Evolutionary conservation across 2,329 filamentous ascomycete species (phyloP).

Genomic region (Colletotrichum sublineola): DNA sequence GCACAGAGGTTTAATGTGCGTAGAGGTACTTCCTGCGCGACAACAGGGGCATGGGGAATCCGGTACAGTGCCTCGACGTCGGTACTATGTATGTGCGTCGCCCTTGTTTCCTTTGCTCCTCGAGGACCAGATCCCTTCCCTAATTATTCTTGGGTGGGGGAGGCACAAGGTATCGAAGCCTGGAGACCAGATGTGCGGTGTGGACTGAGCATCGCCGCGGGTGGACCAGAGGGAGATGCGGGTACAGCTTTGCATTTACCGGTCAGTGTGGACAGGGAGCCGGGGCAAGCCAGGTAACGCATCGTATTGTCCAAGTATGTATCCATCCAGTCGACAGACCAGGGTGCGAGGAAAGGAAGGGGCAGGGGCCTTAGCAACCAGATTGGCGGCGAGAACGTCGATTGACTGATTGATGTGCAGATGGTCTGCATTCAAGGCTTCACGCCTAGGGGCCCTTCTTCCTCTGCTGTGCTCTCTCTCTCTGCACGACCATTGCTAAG

Average conservation of each 20-base stretch:
- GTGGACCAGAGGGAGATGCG: constrained; percentile 31
- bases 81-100: constrained; percentile 15
- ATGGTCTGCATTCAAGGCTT: constrained; percentile 30
- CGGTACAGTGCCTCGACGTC: constrained; percentile 35
- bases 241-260: constrained; percentile 37
- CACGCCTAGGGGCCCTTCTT: constrained; percentile 5
- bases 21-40: constrained; percentile 27
- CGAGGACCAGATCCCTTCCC: constrained; percentile 40
- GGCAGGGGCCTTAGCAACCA: constrained; percentile 24
- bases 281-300: constrained; percentile 32
- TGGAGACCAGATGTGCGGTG: constrained; percentile 43
- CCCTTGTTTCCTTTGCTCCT: constrained; percentile 33
- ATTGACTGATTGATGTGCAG: constrained; percentile 36
- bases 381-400: constrained; percentile 36
- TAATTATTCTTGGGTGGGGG: constrained; percentile 22
- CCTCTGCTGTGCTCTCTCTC: neutral
- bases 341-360: constrained; percentile 17
- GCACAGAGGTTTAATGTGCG: constrained; percentile 16
- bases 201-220: constrained; percentile 35
- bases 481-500: neutral
- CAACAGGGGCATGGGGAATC: constrained; percentile 26
- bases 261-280: constrained; percentile 36
- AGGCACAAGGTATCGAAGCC: constrained; percentile 14
- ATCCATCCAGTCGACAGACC: constrained; percentile 34
- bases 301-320: constrained; percentile 42